Percentiles rank a stretch among this genome's conserved stretches.
Conservation (phyloP, 108 stramenopile genomes). For the Cyclotella cryptica region DNA sequence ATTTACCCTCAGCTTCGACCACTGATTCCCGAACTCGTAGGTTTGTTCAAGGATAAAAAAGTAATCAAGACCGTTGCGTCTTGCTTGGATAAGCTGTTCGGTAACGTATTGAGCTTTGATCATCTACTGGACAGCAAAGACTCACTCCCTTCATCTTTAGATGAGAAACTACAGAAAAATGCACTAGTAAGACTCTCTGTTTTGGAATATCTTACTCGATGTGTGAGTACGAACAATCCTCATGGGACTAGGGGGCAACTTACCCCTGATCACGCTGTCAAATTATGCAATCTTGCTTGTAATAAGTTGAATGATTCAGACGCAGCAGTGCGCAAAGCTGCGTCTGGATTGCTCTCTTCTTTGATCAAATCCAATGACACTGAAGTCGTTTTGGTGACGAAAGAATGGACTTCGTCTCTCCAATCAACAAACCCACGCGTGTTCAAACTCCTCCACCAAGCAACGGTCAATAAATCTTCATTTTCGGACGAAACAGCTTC, state of each 20-base stretch:
- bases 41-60: constrained; percentile 88
- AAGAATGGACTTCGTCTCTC: constrained; percentile 49
- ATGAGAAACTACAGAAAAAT: constrained; percentile 87
- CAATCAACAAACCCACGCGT: constrained; percentile 69
- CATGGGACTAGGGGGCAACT: constrained; percentile 68
- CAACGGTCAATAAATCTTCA: constrained; percentile 7
- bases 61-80: constrained; percentile 61
- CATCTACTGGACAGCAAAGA: constrained; percentile 77
- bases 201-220: constrained; percentile 75
- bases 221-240: constrained; percentile 54
- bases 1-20: constrained; percentile 79
- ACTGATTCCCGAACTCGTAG: constrained; percentile 60
- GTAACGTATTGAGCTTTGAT: constrained; percentile 77
- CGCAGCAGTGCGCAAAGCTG: constrained; percentile 73
- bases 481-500: background rate
- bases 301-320: constrained; percentile 81
- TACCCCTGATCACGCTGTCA: constrained; percentile 39
- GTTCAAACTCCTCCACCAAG: constrained; percentile 65
- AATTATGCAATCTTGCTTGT: constrained; percentile 51
- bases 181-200: constrained; percentile 66
- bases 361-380: constrained; percentile 58
- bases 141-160: constrained; percentile 62
- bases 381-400: constrained; percentile 30
- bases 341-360: constrained; percentile 57
- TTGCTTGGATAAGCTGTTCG: constrained; percentile 83